phyloP scores from a whole-genome alignment of 2,329 filamentous ascomycete genomes.

The Trichoderma gracile region DNA sequence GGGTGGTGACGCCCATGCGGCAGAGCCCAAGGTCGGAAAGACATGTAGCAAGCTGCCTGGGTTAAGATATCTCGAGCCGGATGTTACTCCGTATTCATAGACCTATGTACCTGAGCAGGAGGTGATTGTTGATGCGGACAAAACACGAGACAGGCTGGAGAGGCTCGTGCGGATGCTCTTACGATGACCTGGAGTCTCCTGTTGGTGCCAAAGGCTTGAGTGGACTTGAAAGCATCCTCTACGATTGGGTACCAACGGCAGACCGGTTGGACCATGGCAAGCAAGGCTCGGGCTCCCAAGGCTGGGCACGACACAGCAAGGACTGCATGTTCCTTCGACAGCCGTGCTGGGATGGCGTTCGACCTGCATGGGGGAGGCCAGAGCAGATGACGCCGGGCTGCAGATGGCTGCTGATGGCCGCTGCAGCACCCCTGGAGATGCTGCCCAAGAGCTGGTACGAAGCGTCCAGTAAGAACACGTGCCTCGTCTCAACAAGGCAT shows the following conservation, averaged over 20 bases:
- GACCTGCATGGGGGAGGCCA: neutral
- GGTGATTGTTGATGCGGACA: too few species aligned
- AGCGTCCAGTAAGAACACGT: constrained; percentile 12
- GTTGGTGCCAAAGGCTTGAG: neutral
- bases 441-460: neutral
- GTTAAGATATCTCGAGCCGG: too few species aligned
- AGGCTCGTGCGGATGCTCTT: neutral
- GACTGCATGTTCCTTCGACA: neutral
- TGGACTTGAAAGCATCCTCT: neutral
- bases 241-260: constrained; percentile 22
- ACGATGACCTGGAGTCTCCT: neutral
- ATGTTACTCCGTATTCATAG: too few species aligned
- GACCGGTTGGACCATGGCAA: neutral
- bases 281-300: neutral
- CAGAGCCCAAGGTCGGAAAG: neutral
- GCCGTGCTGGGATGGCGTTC: neutral
- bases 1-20: neutral
- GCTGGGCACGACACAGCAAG: neutral
- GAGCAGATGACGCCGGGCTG: neutral
- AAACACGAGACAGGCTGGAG: neutral
- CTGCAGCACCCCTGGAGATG: neutral
- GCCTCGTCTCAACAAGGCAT: neutral
- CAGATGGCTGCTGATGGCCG: constrained; percentile 5
- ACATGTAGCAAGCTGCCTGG: neutral
- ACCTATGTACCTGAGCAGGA: too few species aligned